Conservation (phyloP, 768 basidiomycete genomes). For the Psilocybe cubensis region DNA sequence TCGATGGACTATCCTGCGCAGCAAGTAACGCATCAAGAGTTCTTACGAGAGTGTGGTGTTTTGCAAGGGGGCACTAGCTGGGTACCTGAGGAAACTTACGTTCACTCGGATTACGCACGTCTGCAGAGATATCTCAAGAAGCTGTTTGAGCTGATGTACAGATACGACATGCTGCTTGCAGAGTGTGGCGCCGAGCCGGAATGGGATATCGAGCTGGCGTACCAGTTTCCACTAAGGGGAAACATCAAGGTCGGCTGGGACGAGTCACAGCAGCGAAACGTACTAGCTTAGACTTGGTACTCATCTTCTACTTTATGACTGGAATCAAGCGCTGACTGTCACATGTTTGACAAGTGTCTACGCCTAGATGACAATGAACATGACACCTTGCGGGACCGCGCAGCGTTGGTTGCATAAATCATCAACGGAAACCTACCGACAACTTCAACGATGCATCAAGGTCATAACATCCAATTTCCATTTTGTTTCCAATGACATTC, state of each 20-base stretch:
- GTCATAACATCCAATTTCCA: too few species aligned
- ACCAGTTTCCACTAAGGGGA: slow-evolving; percentile 6
- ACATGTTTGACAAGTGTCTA: too few species aligned
- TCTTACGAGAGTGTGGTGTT: slow-evolving; percentile 20
- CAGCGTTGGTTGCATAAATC: too few species aligned
- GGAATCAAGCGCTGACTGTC: too few species aligned
- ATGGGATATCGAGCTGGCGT: slow-evolving; percentile 31
- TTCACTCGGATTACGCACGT: slow-evolving; percentile 22
- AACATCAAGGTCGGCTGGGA: not conserved
- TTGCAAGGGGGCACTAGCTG: not conserved
- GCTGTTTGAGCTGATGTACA: slow-evolving; percentile 38
- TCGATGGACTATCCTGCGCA: slow-evolving; percentile 34
- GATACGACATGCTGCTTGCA: slow-evolving; percentile 36
- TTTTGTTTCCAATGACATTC: too few species aligned
- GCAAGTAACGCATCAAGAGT: slow-evolving; percentile 31
- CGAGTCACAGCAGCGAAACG: not conserved
- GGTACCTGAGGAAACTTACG: not conserved
- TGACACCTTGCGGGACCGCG: too few species aligned
- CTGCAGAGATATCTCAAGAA: slow-evolving; percentile 38
- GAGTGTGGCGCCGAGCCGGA: slow-evolving; percentile 36
- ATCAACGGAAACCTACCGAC: too few species aligned
- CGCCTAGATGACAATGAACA: too few species aligned
- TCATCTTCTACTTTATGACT: too few species aligned
- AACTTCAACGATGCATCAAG: too few species aligned
- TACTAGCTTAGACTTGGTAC: not conserved